Base-by-base conservation (phyloP, 2,329 filamentous ascomycete genomes). In the Cadophora sp. region DNA sequence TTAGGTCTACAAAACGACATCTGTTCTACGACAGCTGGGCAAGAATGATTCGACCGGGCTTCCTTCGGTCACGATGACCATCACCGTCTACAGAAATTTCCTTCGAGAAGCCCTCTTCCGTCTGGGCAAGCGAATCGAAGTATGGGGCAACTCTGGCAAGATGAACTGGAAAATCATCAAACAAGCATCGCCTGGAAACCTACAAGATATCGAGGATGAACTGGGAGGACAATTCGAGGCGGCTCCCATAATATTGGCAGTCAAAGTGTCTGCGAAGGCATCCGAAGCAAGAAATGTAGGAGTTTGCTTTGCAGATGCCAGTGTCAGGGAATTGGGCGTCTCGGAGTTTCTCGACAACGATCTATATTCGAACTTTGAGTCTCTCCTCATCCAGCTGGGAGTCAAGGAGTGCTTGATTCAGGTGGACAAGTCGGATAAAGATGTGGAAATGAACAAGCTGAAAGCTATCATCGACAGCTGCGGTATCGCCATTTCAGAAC, bases 301-400 rank as follows among this genome's bases (percentile, higher is more conserved):
- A 9, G 95, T 99, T 5, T 98, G 96, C 80, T 99, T 99, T 77
- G 96, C 96, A 8, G 96, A 99, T 82, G 96, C 96, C 0, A 97
- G 93, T 72, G 95, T 98, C 30, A 87, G 96, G 61, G 96, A 99
- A 81, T 85, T 99, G 2, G 96, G 96, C 9, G 94, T 99, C 63
- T 97, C 93, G 83, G 96, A 99, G 77, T 99, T 99, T 72, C 87
- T 97, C n/a, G 96, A 99, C 83, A 99, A 98, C 76, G 96, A 99
- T 77, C 84, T 97, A 11, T 99, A 96, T 81, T 98, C 95, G 62
- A 99, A 99, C 78, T 96, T 99, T 72, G 96, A 99, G 81, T 94
- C 94, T 3, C 85, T 99, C 20, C 87, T 99, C 62, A 99, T 99
- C 72, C 96, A 99, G 77, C 87, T 99, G 3, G 96, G 96, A 6